Evolutionary conservation across 352 stramenopile species (phyloP).

Genomic region (Globisporangium parvum): DNA sequence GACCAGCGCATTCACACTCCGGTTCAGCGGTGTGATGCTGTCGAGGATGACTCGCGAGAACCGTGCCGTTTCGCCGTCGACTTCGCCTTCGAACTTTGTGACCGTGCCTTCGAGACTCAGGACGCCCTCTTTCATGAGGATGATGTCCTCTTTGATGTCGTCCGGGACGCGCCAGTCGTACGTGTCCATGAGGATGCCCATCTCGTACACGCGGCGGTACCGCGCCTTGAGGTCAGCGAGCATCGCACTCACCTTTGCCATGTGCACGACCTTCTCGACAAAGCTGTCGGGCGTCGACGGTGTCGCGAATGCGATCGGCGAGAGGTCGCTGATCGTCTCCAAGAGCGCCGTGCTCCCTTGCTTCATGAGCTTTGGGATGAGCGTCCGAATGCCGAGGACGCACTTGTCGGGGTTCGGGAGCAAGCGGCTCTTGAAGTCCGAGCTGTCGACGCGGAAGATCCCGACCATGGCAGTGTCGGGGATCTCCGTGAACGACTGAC

Average conservation of each 20-base stretch:
- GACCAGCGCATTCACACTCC: conserved; percentile 57
- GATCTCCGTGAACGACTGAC: conserved; percentile 78
- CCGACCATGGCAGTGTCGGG: conserved; percentile 79
- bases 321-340: conserved; percentile 78
- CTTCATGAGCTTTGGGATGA: conserved; percentile 91
- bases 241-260: conserved; percentile 59
- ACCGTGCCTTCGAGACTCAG: conserved; percentile 85
- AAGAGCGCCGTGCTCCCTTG: conserved; percentile 68
- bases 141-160: conserved; percentile 90
- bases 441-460: conserved; percentile 91
- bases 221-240: conserved; percentile 61
- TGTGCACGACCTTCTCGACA: conserved; percentile 87
- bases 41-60: conserved; percentile 90
- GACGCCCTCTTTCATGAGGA: conserved; percentile 92
- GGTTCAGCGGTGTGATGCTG: conserved; percentile 73
- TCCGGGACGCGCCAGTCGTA: conserved; percentile 90
- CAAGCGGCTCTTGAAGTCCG: conserved; percentile 79
- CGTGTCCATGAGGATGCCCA: conserved; percentile 89
- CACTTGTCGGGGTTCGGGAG: conserved; percentile 87
- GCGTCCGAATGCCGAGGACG: conserved; percentile 68
- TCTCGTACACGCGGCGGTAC: conserved; percentile 80
- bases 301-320: conserved; percentile 73
- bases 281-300: conserved; percentile 70
- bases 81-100: conserved; percentile 84
- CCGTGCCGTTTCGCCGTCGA: conserved; percentile 88